Evolutionary conservation across 2,329 filamentous ascomycete species (phyloP).

Genomic region (Sporothrix phasma): DNA sequence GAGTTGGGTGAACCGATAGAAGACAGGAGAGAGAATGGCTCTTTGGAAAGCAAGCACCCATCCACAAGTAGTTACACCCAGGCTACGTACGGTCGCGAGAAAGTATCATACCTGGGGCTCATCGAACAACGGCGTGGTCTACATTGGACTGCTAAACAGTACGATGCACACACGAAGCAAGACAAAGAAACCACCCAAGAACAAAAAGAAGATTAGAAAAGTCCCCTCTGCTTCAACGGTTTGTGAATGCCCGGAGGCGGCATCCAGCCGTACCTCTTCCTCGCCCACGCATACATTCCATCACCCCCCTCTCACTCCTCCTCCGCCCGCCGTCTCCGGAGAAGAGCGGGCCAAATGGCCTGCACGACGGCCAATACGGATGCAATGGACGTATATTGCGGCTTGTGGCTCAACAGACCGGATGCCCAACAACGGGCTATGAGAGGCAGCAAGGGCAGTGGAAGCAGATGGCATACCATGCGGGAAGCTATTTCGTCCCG

Average conservation of each 20-base stretch:
- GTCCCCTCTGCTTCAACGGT: background rate
- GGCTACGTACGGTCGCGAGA: background rate
- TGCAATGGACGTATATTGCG: background rate
- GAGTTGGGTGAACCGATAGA: background rate
- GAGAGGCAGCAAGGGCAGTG: background rate
- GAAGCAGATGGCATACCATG: background rate
- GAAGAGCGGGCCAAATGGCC: conserved; percentile 9
- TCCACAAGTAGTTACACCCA: background rate
- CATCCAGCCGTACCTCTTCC: conserved; percentile 7
- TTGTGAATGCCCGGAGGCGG: conserved; percentile 3
- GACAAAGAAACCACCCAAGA: background rate
- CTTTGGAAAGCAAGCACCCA: conserved; percentile 5
- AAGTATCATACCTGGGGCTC: background rate
- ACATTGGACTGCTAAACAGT: background rate
- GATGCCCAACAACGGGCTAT: background rate
- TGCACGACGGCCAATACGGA: conserved; percentile 5
- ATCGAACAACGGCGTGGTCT: background rate
- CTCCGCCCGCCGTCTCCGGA: background rate
- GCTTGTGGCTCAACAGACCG: background rate
- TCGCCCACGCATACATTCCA: background rate
- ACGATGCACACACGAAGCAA: background rate
- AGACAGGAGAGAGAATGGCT: no score
- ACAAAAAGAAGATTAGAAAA: background rate
- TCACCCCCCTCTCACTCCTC: background rate
- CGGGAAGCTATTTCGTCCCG: conserved; percentile 5